phyloP scores from a whole-genome alignment of 139 green algal genomes.

The Tetraselmis chui region DNA sequence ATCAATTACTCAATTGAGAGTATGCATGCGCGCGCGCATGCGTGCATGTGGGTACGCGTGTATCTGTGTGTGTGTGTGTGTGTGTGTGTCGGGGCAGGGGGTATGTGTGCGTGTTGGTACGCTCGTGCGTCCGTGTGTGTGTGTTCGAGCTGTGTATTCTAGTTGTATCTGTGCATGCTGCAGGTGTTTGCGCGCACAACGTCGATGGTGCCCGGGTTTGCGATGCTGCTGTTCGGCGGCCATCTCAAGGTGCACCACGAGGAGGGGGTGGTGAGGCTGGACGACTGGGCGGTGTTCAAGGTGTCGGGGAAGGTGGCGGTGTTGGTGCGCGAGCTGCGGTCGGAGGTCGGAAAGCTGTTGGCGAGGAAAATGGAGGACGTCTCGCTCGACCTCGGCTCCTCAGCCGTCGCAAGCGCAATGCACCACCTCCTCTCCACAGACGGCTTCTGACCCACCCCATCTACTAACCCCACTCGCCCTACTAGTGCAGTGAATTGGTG shows the following conservation, averaged over 20 bases:
- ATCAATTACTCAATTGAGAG: too few relatives aligned
- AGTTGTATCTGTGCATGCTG: too few relatives aligned
- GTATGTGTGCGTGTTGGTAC: too few relatives aligned
- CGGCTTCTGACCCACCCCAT: conserved; percentile 71
- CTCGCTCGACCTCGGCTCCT: conserved; percentile 39
- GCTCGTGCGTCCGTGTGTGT: too few relatives aligned
- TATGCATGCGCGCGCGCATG: too few relatives aligned
- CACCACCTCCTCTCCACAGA: conserved; percentile 61
- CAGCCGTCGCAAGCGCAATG: conserved; percentile 42
- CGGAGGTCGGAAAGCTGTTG: conserved; percentile 57
- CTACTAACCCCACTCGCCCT: too few relatives aligned
- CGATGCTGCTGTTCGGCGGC: conserved; percentile 80
- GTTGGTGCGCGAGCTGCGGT: conserved; percentile 65
- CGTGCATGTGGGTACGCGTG: too few relatives aligned
- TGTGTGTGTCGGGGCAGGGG: too few relatives aligned
- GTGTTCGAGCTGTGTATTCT: too few relatives aligned
- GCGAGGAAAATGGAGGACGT: conserved; percentile 60
- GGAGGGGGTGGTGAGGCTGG: conserved; percentile 41
- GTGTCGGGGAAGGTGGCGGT: conserved; percentile 45
- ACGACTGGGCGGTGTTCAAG: conserved; percentile 61
- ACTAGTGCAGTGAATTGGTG: too few relatives aligned
- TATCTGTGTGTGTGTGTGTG: too few relatives aligned
- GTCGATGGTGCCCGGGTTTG: conserved; percentile 74
- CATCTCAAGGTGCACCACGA: conserved; percentile 45
- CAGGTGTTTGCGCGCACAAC: conserved; percentile 60